A percentile compares a stretch with the other conserved stretches of the same genome.
Conservation (phyloP, 495 filamentous ascomycete genomes). For the Aspergillus haitiensis region DNA sequence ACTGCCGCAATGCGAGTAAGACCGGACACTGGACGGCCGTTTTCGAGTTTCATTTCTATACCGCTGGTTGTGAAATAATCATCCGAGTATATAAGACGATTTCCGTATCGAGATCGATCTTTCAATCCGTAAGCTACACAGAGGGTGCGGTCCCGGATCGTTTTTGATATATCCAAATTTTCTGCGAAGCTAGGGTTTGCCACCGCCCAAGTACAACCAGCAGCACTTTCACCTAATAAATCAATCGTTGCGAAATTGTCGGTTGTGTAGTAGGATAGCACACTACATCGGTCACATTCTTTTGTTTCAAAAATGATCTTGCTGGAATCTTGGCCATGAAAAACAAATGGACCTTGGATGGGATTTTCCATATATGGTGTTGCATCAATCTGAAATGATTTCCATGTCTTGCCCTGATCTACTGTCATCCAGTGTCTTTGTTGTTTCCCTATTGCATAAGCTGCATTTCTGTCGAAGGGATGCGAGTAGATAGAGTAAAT, state of each 20-base stretch:
- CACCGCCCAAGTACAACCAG: conserved; percentile 81
- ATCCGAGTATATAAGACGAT: conserved; percentile 76
- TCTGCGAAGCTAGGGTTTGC: conserved; percentile 70
- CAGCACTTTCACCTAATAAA: conserved; percentile 60
- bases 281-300: conserved; percentile 55
- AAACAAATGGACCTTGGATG: conserved; percentile 53
- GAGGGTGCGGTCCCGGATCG: conserved; percentile 64
- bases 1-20: conserved; percentile 75
- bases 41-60: conserved; percentile 72
- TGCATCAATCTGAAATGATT: conserved; percentile 60
- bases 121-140: conserved; percentile 75
- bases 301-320: conserved; percentile 80
- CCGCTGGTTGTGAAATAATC: conserved; percentile 65
- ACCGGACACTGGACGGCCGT: conserved; percentile 67
- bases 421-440: conserved; percentile 74
- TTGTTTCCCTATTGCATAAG: conserved; percentile 70
- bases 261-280: conserved; percentile 70
- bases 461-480: conserved; percentile 71
- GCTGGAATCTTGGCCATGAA: conserved; percentile 77
- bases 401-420: conserved; percentile 79
- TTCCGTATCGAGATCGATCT: conserved; percentile 58
- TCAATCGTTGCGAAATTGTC: conserved; percentile 74
- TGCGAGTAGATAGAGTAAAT: conserved; percentile 65
- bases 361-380: conserved; percentile 40
- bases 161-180: conserved; percentile 52